These are phyloP conservation scores for Cystofilobasidium bisporidii DNA, from an alignment of 768 basidiomycete genomes.

Conservation along the genomic window DNA sequence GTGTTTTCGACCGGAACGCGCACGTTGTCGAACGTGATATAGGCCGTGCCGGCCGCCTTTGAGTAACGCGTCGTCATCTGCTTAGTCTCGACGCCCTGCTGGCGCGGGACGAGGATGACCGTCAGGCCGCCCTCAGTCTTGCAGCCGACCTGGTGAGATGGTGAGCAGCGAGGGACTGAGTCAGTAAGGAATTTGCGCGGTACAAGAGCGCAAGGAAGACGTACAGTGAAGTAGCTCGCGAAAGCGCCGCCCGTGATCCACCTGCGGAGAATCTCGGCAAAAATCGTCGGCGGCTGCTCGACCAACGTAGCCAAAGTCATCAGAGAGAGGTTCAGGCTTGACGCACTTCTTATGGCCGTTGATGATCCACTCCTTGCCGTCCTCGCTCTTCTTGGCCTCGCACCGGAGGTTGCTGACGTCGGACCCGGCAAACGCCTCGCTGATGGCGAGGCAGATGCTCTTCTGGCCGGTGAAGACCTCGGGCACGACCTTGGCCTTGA, in stretches of 20 bases:
- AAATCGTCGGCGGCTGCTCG: too few relatives aligned
- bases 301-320: too few relatives aligned
- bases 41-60: slow-evolving; percentile 64
- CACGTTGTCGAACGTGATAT: slow-evolving; percentile 50
- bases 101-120: slow-evolving; percentile 73
- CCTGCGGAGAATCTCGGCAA: too few relatives aligned
- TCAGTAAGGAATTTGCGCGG: too few relatives aligned
- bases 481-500: slow-evolving; percentile 60
- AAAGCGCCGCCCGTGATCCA: slow-evolving; percentile 63
- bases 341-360: slow-evolving; percentile 65
- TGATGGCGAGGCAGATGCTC: slow-evolving; percentile 77
- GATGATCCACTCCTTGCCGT: slow-evolving; percentile 48
- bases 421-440: slow-evolving; percentile 68
- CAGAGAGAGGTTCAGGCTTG: background rate
- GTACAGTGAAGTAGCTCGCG: slow-evolving; percentile 64
- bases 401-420: slow-evolving; percentile 67
- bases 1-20: slow-evolving; percentile 74
- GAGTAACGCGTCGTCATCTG: slow-evolving; percentile 88
- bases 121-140: slow-evolving; percentile 56
- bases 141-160: slow-evolving; percentile 26
- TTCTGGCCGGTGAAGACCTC: slow-evolving; percentile 52
- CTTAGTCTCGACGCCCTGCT: slow-evolving; percentile 72
- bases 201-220: slow-evolving; percentile 39
- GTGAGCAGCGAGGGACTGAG: too few relatives aligned
- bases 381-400: slow-evolving; percentile 64